Evolutionary conservation across 345 rosid genomes (phyloP).

Genomic region (Brassica rapa): DNA sequence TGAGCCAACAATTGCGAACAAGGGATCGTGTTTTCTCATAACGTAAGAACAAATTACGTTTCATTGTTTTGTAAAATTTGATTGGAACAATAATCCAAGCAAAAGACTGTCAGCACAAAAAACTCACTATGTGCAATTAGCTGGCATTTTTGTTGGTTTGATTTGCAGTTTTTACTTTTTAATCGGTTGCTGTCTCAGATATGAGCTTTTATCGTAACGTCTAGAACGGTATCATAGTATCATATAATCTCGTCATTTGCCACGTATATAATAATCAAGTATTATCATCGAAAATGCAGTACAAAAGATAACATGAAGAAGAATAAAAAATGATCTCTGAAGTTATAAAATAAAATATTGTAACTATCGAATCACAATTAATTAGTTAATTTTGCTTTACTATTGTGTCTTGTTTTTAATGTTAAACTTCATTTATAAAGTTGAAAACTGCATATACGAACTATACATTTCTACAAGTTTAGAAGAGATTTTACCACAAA

Average conservation of each 20-base stretch:
- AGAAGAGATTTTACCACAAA: neutral
- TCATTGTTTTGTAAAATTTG: neutral
- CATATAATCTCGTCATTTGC: neutral
- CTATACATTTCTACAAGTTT: neutral
- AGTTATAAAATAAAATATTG: neutral
- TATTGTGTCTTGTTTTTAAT: neutral
- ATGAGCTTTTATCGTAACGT: neutral
- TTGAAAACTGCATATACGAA: neutral
- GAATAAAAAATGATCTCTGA: too few species aligned
- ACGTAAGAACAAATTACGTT: too few species aligned
- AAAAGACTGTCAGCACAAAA: slow-evolving; percentile 2
- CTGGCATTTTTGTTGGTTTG: slow-evolving; percentile 21
- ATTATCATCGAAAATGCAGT: neutral
- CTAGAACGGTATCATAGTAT: neutral
- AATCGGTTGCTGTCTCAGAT: neutral
- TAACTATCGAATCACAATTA: neutral
- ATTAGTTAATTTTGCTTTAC: neutral
- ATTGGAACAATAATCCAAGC: slow-evolving; percentile 12
- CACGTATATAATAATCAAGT: neutral
- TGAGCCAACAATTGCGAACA: neutral
- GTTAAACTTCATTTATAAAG: neutral
- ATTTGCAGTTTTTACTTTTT: neutral
- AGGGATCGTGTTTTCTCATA: too few species aligned
- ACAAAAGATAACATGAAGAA: neutral
- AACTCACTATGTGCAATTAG: neutral